phyloP scores from a whole-genome alignment of 345 rosid species.

The Bruguiera sexangula region DNA sequence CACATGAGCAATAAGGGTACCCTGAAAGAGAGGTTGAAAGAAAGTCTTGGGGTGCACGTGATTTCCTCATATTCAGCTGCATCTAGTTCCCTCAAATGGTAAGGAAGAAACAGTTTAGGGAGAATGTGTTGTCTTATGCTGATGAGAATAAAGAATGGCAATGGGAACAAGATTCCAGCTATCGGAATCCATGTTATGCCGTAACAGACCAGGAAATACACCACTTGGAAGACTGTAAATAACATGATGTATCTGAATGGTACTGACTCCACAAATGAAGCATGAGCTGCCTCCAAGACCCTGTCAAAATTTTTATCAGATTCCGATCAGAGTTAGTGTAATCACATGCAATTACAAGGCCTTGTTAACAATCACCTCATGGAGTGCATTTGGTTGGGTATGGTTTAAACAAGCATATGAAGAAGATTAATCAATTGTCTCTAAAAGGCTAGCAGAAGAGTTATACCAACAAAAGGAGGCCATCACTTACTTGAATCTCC shows the following conservation, averaged over 20 bases:
- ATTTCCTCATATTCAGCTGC: slow-evolving; percentile 85
- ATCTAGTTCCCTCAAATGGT: slow-evolving; percentile 59
- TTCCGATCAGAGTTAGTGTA: neutral
- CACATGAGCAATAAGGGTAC: slow-evolving; percentile 13
- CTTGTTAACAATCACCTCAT: neutral
- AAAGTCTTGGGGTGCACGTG: slow-evolving; percentile 40
- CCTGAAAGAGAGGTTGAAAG: slow-evolving; percentile 33
- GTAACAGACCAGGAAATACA: slow-evolving; percentile 61
- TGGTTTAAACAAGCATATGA: no score
- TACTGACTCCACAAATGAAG: slow-evolving; percentile 72
- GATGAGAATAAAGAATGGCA: slow-evolving; percentile 77
- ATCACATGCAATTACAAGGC: neutral
- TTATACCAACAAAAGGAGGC: neutral
- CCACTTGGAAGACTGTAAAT: slow-evolving; percentile 60
- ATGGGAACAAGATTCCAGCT: slow-evolving; percentile 78
- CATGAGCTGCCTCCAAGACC: slow-evolving; percentile 63
- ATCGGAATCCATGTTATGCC: slow-evolving; percentile 87
- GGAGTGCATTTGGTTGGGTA: no score
- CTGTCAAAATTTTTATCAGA: slow-evolving; percentile 31
- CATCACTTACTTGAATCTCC: slow-evolving; percentile 61
- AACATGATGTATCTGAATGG: slow-evolving; percentile 50
- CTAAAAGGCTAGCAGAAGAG: neutral
- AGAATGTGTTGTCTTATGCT: slow-evolving; percentile 64
- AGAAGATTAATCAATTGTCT: no score
- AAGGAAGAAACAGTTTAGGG: slow-evolving; percentile 50